Base-by-base conservation (phyloP, 208 protist species). In the Leishmania mexicana region DNA sequence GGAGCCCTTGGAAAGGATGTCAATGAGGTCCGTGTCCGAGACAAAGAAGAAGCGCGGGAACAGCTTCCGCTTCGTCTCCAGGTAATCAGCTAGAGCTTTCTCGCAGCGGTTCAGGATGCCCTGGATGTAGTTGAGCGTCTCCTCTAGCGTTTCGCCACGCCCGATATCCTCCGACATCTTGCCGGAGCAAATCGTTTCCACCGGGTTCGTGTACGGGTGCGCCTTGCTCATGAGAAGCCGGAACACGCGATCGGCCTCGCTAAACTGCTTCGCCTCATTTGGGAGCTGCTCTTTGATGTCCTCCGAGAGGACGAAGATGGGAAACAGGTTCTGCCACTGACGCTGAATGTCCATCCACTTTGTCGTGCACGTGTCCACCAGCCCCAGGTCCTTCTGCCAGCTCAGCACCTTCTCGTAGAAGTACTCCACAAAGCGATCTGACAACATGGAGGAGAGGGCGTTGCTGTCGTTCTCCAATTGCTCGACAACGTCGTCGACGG, bases 21-120 rank as follows among this genome's bases (percentile, higher is more conserved):
- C 98, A 76, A 99, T 97, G 42, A 99, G 89, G 84, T 99, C 98
- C 8, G 94, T 96, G 78, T 95, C 92, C 45, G 95, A 97, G 49
- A 99, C 95, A 85, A 99, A 99, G 91, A 99, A 99, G 92, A 99
- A 99, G 51, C 99, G 93, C n/a, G 99, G 98, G 83, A 99, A 99
- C 51, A 99, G 93, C 76, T 98, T 97, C 47, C 98, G 92, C 92
- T 99, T 99, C 24, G 97, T 99, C 85, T 99, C 99, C 11, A 99
- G 91, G 88, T 99, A 99, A 80, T 99, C 98, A 51, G 96, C 91
- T 1, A 99, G 86, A 11, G 96, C 87, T 92, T 99, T 99, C 86
- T 99, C 98, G 88, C 99, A 99, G 81, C 93, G 89, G 60, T 94
- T 88, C n/a, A 99, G 90, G 49, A 97, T 96, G 62, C 89, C 87